Evolutionary conservation across 1,139 yeast genomes (phyloP).

Genomic region (Pneumocystis jirovecii): DNA sequence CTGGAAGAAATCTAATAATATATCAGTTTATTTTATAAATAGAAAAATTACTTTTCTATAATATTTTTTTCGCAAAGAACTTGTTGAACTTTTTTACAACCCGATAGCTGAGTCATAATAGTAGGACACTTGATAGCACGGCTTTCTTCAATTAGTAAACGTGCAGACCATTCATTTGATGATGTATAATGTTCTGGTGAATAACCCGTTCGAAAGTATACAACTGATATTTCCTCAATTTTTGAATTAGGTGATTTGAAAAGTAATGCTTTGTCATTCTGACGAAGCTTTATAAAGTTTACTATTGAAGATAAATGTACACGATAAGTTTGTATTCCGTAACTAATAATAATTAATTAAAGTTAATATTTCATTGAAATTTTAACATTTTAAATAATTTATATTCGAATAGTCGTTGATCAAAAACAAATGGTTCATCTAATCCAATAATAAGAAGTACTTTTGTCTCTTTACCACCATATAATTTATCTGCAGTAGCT

Average conservation of each 20-base stretch:
- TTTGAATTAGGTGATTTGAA: background rate
- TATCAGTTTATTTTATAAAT: constrained; percentile 15
- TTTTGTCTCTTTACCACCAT: constrained; percentile 32
- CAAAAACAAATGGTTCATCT: constrained; percentile 75
- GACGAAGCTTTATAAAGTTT: background rate
- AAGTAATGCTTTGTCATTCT: background rate
- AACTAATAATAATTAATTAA: background rate
- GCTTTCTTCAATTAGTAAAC: constrained; percentile 56
- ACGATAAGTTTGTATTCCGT: background rate
- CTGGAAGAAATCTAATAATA: background rate
- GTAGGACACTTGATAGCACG: constrained; percentile 85
- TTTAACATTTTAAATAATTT: constrained; percentile 32
- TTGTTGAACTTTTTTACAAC: constrained; percentile 88
- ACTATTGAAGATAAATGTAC: background rate
- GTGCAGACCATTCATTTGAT: constrained; percentile 57
- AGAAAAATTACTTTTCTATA: constrained; percentile 33
- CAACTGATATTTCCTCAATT: constrained; percentile 60
- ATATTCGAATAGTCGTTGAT: constrained; percentile 74
- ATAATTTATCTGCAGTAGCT: constrained; percentile 47
- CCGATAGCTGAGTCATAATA: constrained; percentile 72
- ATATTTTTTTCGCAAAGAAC: constrained; percentile 45
- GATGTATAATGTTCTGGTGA: constrained; percentile 58
- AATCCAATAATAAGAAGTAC: constrained; percentile 73
- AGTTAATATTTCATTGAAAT: background rate
- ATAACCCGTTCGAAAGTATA: constrained; percentile 81